These are phyloP conservation scores for Apiotrichum brassicae DNA, from an alignment of 1,284 basidiomycete species.

Conservation along the genomic window DNA sequence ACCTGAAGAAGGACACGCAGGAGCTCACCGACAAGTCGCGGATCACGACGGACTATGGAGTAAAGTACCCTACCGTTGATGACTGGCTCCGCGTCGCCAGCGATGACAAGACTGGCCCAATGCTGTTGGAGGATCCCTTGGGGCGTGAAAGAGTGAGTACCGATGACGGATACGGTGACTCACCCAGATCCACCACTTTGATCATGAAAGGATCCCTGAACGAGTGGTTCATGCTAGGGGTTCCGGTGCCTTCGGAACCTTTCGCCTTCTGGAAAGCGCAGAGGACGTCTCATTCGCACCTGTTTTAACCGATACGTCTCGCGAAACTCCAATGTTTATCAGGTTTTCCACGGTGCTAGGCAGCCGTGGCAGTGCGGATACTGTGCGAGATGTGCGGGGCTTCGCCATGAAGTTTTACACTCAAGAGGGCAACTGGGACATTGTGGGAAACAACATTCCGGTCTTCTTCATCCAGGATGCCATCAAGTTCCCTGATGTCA, in stretches of 20 bases:
- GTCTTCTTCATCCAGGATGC: constrained; percentile 78
- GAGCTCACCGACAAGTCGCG: background rate
- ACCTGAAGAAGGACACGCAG: background rate
- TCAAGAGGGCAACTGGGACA: constrained; percentile 76
- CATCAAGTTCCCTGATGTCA: constrained; percentile 73
- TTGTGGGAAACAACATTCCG: constrained; percentile 58
- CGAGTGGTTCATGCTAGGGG: constrained; percentile 66
- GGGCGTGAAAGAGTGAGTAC: constrained; percentile 21
- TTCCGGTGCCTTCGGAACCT: constrained; percentile 70
- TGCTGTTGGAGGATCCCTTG: constrained; percentile 16
- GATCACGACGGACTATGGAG: constrained; percentile 3
- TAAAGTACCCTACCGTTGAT: background rate
- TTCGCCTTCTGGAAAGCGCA: constrained; percentile 61
- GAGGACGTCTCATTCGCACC: constrained; percentile 33
- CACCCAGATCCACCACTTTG: constrained; percentile 60
- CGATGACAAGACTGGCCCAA: background rate
- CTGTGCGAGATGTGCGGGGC: constrained; percentile 72
- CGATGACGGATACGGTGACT: constrained; percentile 25
- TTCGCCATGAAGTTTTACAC: constrained; percentile 87
- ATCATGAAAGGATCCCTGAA: constrained; percentile 78
- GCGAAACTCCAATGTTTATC: constrained; percentile 66
- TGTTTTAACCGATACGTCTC: constrained; percentile 59
- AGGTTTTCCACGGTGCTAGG: constrained; percentile 79
- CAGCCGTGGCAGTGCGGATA: constrained; percentile 60
- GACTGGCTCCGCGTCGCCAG: background rate